Evolutionary conservation across 805 yeast genomes (phyloP).

Genomic region (Ogataea corticis): DNA sequence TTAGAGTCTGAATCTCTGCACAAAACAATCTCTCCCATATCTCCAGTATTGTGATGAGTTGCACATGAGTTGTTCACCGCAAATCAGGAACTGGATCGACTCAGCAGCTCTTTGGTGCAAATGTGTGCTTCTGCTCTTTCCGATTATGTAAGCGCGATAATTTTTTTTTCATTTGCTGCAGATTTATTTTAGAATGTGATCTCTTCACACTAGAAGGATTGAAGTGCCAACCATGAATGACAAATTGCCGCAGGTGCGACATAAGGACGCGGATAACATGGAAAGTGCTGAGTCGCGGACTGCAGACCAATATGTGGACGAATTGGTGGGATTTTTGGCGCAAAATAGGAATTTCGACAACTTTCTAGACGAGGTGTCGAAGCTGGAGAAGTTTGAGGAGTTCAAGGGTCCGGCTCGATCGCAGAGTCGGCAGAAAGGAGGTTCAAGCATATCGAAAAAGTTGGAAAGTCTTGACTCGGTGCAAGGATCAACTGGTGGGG

Average conservation of each 20-base stretch:
- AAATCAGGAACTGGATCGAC: too few relatives aligned
- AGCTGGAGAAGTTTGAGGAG: slow-evolving; percentile 20
- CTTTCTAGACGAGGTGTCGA: slow-evolving; percentile 23
- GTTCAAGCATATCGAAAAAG: too few relatives aligned
- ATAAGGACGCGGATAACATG: not conserved
- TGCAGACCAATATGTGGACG: slow-evolving; percentile 26
- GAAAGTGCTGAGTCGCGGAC: slow-evolving; percentile 6
- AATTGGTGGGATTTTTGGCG: slow-evolving; percentile 23
- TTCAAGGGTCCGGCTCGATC: not conserved
- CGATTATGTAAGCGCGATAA: too few relatives aligned
- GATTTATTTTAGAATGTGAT: too few relatives aligned
- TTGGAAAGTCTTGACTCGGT: not conserved
- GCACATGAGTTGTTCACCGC: too few relatives aligned
- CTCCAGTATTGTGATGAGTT: too few relatives aligned
- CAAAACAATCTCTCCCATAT: too few relatives aligned
- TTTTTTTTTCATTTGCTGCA: too few relatives aligned
- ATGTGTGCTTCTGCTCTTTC: too few relatives aligned
- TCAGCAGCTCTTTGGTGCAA: too few relatives aligned
- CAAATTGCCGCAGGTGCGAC: not conserved
- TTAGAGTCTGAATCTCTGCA: too few relatives aligned
- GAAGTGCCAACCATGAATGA: not conserved
- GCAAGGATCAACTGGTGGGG: not conserved
- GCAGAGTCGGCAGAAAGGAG: too few relatives aligned
- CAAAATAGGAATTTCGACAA: slow-evolving; percentile 28
- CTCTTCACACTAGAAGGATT: not conserved